These are phyloP conservation scores for Pythium myriotylum DNA, from an alignment of 352 stramenopile genomes.

Conservation along the genomic window DNA sequence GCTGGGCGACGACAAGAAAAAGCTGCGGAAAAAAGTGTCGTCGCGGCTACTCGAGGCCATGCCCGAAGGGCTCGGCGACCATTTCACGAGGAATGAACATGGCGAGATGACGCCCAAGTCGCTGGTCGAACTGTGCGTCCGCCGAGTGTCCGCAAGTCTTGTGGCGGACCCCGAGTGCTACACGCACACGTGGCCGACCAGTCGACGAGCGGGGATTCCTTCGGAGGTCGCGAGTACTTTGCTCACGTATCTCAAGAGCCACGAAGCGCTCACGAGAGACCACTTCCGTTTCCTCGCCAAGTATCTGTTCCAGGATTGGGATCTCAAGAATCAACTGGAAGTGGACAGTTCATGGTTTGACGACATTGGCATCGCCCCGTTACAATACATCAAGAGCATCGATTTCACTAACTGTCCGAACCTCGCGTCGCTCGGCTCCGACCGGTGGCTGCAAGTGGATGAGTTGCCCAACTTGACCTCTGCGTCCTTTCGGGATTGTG, in stretches of 20 bases:
- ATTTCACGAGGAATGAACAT: conserved; percentile 45
- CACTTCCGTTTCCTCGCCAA: conserved; percentile 58
- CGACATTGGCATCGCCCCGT: conserved; percentile 36
- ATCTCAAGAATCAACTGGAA: conserved; percentile 45
- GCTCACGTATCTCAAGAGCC: conserved; percentile 53
- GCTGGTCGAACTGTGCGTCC: conserved; percentile 61
- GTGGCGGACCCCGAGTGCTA: conserved; percentile 40
- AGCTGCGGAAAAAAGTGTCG: conserved; percentile 2
- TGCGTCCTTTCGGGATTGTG: conserved; percentile 58
- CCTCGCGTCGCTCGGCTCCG: conserved; percentile 52
- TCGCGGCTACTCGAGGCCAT: conserved; percentile 16
- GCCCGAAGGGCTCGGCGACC: conserved; percentile 46
- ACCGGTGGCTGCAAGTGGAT: conserved; percentile 35
- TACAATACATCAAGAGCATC: conserved; percentile 60
- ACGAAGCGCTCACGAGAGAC: conserved; percentile 54
- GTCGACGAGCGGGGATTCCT: conserved; percentile 16
- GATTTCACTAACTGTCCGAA: conserved; percentile 59
- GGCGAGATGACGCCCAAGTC: conserved; percentile 53
- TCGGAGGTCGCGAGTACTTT: conserved; percentile 45
- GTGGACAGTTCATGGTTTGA: conserved; percentile 75
- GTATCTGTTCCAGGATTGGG: conserved; percentile 66
- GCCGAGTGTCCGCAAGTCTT: conserved; percentile 48
- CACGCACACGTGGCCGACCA: conserved; percentile 23
- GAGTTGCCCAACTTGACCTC: conserved; percentile 54
- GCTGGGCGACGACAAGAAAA: conserved; percentile 2